A percentile compares a stretch with the other conserved stretches of the same genome.
Conservation (phyloP, 1,284 basidiomycete species). For the Sanghuangporus baumii region DNA sequence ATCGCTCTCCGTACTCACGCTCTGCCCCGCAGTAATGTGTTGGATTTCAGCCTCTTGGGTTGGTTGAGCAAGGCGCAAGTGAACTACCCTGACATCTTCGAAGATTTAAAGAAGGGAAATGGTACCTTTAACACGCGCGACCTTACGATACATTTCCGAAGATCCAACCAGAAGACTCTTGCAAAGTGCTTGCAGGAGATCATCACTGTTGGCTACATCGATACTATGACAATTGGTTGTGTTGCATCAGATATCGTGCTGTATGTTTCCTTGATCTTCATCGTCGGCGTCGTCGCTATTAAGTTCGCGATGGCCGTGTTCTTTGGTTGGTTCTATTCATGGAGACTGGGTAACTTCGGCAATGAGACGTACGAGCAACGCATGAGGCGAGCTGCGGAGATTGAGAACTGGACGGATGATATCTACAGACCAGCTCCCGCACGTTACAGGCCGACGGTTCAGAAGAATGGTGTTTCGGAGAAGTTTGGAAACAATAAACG, state of each 20-base stretch:
- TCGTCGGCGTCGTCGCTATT: constrained; percentile 93
- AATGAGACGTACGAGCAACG: constrained; percentile 91
- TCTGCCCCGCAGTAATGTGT: constrained; percentile 55
- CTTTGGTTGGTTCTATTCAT: constrained; percentile 97
- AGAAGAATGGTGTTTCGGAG: constrained; percentile 53
- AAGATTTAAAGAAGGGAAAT: constrained; percentile 66
- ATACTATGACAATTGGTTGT: constrained; percentile 92
- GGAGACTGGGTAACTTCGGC: constrained; percentile 90
- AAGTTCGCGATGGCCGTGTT: constrained; percentile 96
- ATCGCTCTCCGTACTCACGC: neutral
- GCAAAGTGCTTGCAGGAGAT: constrained; percentile 86
- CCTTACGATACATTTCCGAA: constrained; percentile 76
- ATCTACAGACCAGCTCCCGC: constrained; percentile 94
- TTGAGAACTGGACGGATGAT: constrained; percentile 95
- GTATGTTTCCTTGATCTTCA: constrained; percentile 94
- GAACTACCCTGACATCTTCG: constrained; percentile 77
- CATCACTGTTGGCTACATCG: constrained; percentile 87
- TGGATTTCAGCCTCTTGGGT: constrained; percentile 81
- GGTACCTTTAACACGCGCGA: constrained; percentile 80
- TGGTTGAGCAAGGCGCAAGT: constrained; percentile 81
- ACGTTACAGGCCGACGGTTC: constrained; percentile 86
- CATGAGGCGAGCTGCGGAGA: constrained; percentile 86
- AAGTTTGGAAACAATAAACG: constrained; percentile 44
- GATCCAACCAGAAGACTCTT: constrained; percentile 57
- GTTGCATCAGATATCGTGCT: constrained; percentile 93